Conservation (phyloP, 306 rosid genomes). For the Crotalaria pallida region DNA sequence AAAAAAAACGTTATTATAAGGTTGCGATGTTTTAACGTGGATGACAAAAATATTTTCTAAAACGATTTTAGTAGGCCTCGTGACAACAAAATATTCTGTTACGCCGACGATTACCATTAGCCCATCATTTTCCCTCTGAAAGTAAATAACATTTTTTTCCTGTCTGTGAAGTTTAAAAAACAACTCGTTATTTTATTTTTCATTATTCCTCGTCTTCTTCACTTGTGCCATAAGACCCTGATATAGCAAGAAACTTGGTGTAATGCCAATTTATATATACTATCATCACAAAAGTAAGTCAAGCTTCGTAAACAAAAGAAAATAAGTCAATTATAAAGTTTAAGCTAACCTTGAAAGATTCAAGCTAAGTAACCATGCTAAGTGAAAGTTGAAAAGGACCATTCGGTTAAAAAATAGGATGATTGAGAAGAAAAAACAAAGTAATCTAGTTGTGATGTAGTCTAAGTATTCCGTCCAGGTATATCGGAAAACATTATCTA, state of each 20-base stretch:
- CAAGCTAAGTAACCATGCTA: constrained; percentile 22
- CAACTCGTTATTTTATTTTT: too few relatives aligned
- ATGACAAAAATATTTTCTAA: too few relatives aligned
- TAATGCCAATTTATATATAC: neutral
- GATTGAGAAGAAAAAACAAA: neutral
- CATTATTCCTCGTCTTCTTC: too few relatives aligned
- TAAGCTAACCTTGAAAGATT: neutral
- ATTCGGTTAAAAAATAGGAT: neutral
- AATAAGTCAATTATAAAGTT: neutral
- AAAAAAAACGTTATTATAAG: too few relatives aligned
- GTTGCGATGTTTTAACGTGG: too few relatives aligned
- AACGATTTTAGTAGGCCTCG: neutral
- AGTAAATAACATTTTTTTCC: neutral
- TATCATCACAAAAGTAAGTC: neutral
- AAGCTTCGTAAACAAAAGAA: neutral
- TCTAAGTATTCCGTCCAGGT: neutral
- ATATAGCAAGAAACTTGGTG: neutral
- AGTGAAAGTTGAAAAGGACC: constrained; percentile 1
- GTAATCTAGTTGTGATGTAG: neutral
- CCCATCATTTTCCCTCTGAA: neutral
- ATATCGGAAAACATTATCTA: neutral
- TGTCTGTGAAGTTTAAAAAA: neutral
- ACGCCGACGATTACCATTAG: neutral
- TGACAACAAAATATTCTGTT: neutral
- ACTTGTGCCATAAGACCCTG: too few relatives aligned